Evolutionary conservation across 371 early-diverging fungal genomes (phyloP).

Genomic region (Mucor mucedo): DNA sequence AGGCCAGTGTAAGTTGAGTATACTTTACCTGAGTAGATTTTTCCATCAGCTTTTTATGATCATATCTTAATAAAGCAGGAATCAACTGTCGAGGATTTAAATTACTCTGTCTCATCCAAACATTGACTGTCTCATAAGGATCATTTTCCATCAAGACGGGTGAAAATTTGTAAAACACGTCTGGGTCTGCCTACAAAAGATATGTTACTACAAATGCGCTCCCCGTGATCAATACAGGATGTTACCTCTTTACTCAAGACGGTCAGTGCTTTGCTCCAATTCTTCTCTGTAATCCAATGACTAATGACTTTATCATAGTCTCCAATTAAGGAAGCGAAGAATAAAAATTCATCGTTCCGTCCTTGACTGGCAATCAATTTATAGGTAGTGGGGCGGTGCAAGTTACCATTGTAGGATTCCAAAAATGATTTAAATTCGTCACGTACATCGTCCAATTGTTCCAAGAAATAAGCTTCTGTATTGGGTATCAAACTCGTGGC

Average conservation of each 20-base stretch:
- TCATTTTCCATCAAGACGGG: slow-evolving; percentile 78
- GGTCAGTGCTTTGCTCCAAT: slow-evolving; percentile 77
- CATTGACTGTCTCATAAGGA: slow-evolving; percentile 79
- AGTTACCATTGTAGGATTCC: slow-evolving; percentile 61
- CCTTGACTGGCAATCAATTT: slow-evolving; percentile 85
- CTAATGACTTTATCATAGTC: slow-evolving; percentile 84
- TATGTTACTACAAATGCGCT: not conserved
- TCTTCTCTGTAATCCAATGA: slow-evolving; percentile 79
- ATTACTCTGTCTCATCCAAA: slow-evolving; percentile 77
- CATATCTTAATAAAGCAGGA: slow-evolving; percentile 83
- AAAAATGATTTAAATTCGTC: slow-evolving; percentile 79
- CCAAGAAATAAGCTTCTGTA: slow-evolving; percentile 40
- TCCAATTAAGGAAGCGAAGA: slow-evolving; percentile 78
- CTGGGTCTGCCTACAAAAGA: slow-evolving; percentile 54
- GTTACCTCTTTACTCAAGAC: slow-evolving; percentile 77
- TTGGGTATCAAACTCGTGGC: slow-evolving; percentile 36
- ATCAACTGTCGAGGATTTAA: slow-evolving; percentile 81
- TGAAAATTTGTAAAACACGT: slow-evolving; percentile 83
- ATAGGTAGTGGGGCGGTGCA: slow-evolving; percentile 77
- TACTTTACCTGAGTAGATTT: slow-evolving; percentile 30
- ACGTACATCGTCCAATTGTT: slow-evolving; percentile 58
- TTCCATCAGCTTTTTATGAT: slow-evolving; percentile 51
- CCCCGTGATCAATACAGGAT: no score
- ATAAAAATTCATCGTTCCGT: slow-evolving; percentile 75
- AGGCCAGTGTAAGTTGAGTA: not conserved